phyloP scores from a whole-genome alignment of 306 rosid genomes.

The Pyrus betulifolia region DNA sequence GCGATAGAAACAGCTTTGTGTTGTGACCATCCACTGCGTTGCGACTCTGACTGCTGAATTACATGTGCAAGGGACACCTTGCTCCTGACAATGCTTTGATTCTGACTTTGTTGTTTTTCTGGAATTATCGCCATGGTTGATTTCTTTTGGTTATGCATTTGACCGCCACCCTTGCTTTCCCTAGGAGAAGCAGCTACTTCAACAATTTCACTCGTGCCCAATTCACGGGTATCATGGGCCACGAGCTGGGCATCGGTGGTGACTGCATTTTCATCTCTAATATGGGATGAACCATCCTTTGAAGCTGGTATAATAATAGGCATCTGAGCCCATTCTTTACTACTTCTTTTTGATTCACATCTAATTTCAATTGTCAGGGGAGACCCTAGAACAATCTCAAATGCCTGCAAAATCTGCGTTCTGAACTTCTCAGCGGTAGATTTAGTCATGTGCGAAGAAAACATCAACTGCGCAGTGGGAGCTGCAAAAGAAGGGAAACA shows the following conservation, averaged over 20 bases:
- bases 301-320: conserved; percentile 46
- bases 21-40: conserved; percentile 62
- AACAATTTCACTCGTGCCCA: conserved; percentile 63
- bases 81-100: conserved; percentile 80
- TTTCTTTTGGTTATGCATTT: conserved; percentile 33
- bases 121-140: conserved; percentile 29
- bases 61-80: conserved; percentile 98
- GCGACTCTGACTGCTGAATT: conserved; percentile 90
- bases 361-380: conserved; percentile 76
- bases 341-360: conserved; percentile 53
- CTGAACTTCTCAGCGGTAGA: conserved; percentile 78
- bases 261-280: conserved; percentile 36
- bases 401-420: conserved; percentile 67
- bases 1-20: conserved; percentile 96
- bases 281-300: conserved; percentile 41
- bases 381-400: conserved; percentile 73
- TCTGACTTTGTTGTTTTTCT: conserved; percentile 47
- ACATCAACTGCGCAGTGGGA: conserved; percentile 80
- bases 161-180: conserved; percentile 36
- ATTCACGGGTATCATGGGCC: conserved; percentile 31
- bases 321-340: conserved; percentile 29
- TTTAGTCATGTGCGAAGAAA: conserved; percentile 68
- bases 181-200: conserved; percentile 62
- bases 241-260: conserved; percentile 32
- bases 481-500: conserved; percentile 40